A percentile compares a stretch with the other conserved stretches of the same genome.
phyloP scores from a whole-genome alignment of 2,329 filamentous ascomycete species.

The Paecilomyces niveus region DNA sequence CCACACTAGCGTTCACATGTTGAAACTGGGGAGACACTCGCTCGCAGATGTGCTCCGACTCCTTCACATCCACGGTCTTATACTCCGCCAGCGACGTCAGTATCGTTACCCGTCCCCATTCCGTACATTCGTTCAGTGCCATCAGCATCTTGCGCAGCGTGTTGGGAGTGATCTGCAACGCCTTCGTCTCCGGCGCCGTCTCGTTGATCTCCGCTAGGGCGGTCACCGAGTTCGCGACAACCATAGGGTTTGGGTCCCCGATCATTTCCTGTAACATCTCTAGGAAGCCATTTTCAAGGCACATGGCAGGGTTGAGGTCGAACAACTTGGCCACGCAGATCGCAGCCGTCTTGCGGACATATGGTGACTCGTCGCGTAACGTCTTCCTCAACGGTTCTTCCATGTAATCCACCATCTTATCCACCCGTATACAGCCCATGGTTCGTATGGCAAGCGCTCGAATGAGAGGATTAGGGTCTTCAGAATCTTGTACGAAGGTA shows the following conservation, averaged over 20 bases:
- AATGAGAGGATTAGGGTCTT: constrained; percentile 95
- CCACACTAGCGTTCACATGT: constrained; percentile 95
- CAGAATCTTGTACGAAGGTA: constrained; percentile 97
- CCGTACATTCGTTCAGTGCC: constrained; percentile 95
- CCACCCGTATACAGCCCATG: constrained; percentile 96
- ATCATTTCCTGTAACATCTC: constrained; percentile 93
- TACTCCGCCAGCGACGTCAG: constrained; percentile 86
- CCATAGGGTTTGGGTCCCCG: constrained; percentile 96
- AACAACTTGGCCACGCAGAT: constrained; percentile 98
- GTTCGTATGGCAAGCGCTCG: constrained; percentile 91
- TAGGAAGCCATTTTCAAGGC: constrained; percentile 92
- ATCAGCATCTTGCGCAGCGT: constrained; percentile 93
- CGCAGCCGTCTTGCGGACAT: constrained; percentile 95
- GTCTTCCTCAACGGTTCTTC: constrained; percentile 96
- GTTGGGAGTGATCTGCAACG: constrained; percentile 71
- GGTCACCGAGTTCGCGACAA: constrained; percentile 94
- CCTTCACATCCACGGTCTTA: constrained; percentile 77
- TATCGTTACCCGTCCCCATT: constrained; percentile 96
- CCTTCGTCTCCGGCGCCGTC: constrained; percentile 81
- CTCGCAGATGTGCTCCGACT: constrained; percentile 97
- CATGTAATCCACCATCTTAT: constrained; percentile 99
- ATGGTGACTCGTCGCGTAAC: constrained; percentile 91
- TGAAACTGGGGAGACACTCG: constrained; percentile 94
- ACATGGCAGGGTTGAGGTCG: constrained; percentile 86
- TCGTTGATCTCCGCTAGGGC: constrained; percentile 88